Evolutionary conservation across 495 filamentous ascomycete genomes (phyloP), one percentile per base, ranked within the genome.

Genomic region (Penicillium simplicissimum): DNA sequence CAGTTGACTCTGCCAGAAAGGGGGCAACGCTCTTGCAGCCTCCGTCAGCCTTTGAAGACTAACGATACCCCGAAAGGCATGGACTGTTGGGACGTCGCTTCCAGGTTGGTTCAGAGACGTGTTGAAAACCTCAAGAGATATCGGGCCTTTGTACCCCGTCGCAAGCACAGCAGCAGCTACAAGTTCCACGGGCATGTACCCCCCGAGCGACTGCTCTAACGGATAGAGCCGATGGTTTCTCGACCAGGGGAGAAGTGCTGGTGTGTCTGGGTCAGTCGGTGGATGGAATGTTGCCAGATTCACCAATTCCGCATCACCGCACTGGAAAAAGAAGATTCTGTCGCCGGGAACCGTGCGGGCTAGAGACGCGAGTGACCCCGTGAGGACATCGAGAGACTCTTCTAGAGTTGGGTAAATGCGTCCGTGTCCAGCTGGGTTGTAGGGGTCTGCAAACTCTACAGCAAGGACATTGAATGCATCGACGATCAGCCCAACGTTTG

Each of bases 311-410:
- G 87, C 88, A 69, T 90, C 88, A 4, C 78, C 83, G 52, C 89
- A 86, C 68, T 90, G 87, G n/a, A 89, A 73, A n/a, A 90, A 79
- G 64, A 82, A 89, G 54, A 90, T 89, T 59, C 86, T 87, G 35
- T 88, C 85, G 0, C 78, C 76, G 2, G 86, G 84, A 2, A 90
- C 74, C 0, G 82, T 84, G 5, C 56, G 64, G 0, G 71, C 75
- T 9, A 90, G 78, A 5, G 80, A 73, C 1, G 71, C 60, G 15
- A 89, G 67, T 0, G 73, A 76, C 11, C 33, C 47, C 2, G 60
- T 52, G n/a, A 76, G 51, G 0, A 71, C 54, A 0, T 69, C 58
- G 0, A 68, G 34, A 7, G 73, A 72, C 31, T 72, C 69, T 33
- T 67, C 59, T 2, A 69, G 10, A 1, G 66, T 71, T 0, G 65